Percentiles rank a stretch among this genome's conserved stretches.
Conservation (phyloP, 176 grass and related monocot species). For the Oryza australiensis region DNA sequence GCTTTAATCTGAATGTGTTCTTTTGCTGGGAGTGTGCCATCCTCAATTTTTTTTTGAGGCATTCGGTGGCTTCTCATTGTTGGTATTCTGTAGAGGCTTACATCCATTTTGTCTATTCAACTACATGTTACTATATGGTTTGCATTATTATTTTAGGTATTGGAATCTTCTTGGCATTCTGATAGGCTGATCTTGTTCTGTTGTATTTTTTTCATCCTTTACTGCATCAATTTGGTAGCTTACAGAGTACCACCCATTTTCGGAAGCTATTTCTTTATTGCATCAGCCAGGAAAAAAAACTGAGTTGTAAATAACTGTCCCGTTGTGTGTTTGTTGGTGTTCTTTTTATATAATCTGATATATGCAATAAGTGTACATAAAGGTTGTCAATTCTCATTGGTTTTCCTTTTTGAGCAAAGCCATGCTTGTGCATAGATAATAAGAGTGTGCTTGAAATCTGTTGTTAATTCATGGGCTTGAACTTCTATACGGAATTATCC, state of each 20-base stretch:
- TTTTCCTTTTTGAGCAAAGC: neutral
- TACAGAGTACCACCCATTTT: neutral
- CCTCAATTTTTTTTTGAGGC: constrained; percentile 4
- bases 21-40: constrained; percentile 3
- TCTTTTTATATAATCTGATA: constrained; percentile 12
- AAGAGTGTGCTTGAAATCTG: constrained; percentile 3
- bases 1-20: neutral
- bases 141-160: constrained; percentile 3
- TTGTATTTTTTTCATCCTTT: neutral
- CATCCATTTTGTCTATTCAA: neutral
- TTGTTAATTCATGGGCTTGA: constrained; percentile 10
- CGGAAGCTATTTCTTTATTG: neutral
- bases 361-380: constrained; percentile 9
- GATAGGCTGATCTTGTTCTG: neutral
- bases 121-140: neutral
- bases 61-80: neutral
- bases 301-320: neutral
- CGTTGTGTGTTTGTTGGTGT: neutral
- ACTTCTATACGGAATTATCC: neutral
- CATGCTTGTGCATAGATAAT: neutral
- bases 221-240: neutral
- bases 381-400: neutral
- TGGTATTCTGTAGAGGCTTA: neutral
- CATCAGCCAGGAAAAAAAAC: neutral
- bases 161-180: neutral